Base-by-base conservation (phyloP, 2,329 filamentous ascomycete genomes). In the Fusarium sp. region DNA sequence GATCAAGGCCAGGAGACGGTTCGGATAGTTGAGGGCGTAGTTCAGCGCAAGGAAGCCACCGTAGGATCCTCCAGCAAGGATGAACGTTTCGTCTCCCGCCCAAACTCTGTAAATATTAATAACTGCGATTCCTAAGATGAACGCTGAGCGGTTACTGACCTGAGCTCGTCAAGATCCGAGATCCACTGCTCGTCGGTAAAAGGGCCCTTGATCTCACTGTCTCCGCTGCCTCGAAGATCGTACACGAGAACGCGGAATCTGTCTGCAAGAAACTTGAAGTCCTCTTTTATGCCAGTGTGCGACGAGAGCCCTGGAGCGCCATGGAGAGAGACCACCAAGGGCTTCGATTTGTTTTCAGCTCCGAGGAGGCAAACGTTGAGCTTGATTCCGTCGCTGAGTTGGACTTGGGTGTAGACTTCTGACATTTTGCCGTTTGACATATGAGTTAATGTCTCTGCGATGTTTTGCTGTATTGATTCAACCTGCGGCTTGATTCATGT, bases 131-230 rank as follows among this genome's bases (percentile, higher is more conserved):
- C 0, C 1, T 18, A 8, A 18, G 15, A 3, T 9, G 3, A 11
- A 9, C 3, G 3, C 14, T 9, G 7, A 10, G 2, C 0, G 0
- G 3, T 3, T 3, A 31, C 15, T 35, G 22, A 51, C 65, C 65
- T 55, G 20, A 68, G 54, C 12, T 68, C 65, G 16, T 68, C 65
- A 0, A 68, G 5, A 14, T 68, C 65, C 4, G 42, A 22, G 2
- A 68, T 13, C 65, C 63, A 68, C 6, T 47, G 63, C n/a, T 68
- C 55, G 24, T 68, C 63, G 2, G 26, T 68, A 11, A 68, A 68
- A 8, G 63, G 65, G 0, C 63, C 42, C 18, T 61, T 61, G 42
- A 50, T 7, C 3, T 68, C 48, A 10, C 65, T 68, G 8, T 9
- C 16, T 35, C 63, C 65, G 20, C 63, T 68, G 3, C 65, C 65